Base-by-base conservation (phyloP, 2,329 filamentous ascomycete genomes). In the Sordariomycetes sp. region DNA sequence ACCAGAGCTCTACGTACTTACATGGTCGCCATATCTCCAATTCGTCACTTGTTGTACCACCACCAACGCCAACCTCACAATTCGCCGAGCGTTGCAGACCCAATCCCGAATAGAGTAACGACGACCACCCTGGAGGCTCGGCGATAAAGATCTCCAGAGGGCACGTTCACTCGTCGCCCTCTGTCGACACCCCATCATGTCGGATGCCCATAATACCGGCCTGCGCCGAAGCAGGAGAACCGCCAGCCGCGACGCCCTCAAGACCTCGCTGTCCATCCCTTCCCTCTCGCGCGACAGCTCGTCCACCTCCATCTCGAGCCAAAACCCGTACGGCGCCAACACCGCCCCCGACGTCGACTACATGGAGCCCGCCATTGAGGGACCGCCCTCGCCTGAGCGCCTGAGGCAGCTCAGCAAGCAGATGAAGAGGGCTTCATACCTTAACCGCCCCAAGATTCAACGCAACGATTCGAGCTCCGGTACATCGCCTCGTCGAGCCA, bases 361-460 rank as follows among this genome's bases (percentile, higher is more conserved):
- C 38, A 59, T 72, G 35, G 72, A 69, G 38, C 72, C 75, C 32
- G 66, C 75, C 40, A 55, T 79, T 36, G 72, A 79, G 44, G 70
- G 71, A 14, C 74, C 75, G 26, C 73, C 75, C 1, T 79, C 75
- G 21, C 72, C 75, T 19, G 68, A 74, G 46, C 66, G 65, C 40
- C 65, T 77, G 44, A 68, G 74, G 43, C 70, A 70, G 38, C 59
- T 77, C 34, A 75, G 62, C 50, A 68, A 70, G 50, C 70, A 77
- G 54, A 68, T 75, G 64, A 75, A 68, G 51, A 62, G 65, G 47
- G 61, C 64, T 17, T 71, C 72, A 17, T 58, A 63, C 33, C 43
- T 58, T 28, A 53, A 54, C 37, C 47, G 50, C 17, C 44, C 47
- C 10, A 40, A 42, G 25, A 45, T 49, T 21, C 54, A 58, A 32